A percentile compares a stretch with the other conserved stretches of the same genome.
These are phyloP conservation scores for Hypseocharis bilobata DNA, from an alignment of 441 rosid genomes.

Conservation along the genomic window DNA sequence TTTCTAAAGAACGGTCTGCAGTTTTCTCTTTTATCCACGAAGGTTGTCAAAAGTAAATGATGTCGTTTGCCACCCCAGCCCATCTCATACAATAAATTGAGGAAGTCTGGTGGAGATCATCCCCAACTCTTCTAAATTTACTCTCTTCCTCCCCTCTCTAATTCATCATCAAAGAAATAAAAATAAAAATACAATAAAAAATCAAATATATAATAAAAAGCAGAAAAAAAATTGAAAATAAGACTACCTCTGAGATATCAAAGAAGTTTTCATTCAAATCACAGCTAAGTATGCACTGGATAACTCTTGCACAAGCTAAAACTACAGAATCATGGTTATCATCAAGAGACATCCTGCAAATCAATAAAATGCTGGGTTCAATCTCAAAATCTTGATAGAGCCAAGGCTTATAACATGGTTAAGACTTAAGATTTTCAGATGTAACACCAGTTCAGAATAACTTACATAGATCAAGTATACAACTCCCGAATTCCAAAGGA, in stretches of 20 bases:
- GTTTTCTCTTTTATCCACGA: neutral
- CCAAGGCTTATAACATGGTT: no score
- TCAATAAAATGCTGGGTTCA: slow-evolving; percentile 14
- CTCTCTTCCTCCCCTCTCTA: no score
- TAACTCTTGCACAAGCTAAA: slow-evolving; percentile 59
- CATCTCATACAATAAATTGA: no score
- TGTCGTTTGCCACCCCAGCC: no score
- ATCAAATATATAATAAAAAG: no score
- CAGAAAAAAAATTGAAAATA: slow-evolving; percentile 11
- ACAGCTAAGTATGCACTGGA: slow-evolving; percentile 59
- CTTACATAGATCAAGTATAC: neutral
- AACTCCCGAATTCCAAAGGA: neutral
- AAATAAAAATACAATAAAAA: no score
- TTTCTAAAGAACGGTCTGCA: neutral
- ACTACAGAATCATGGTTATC: slow-evolving; percentile 77
- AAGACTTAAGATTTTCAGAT: no score
- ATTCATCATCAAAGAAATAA: no score
- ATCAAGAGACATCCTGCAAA: slow-evolving; percentile 72
- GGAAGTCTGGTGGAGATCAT: no score
- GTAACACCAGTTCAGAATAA: neutral
- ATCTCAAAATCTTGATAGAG: no score
- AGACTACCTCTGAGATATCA: slow-evolving; percentile 57
- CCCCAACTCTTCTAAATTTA: no score
- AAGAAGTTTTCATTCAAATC: slow-evolving; percentile 55
- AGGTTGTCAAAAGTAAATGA: neutral